Base-by-base conservation (phyloP, 202 grass and related monocot species). In the Zizania palustris region DNA sequence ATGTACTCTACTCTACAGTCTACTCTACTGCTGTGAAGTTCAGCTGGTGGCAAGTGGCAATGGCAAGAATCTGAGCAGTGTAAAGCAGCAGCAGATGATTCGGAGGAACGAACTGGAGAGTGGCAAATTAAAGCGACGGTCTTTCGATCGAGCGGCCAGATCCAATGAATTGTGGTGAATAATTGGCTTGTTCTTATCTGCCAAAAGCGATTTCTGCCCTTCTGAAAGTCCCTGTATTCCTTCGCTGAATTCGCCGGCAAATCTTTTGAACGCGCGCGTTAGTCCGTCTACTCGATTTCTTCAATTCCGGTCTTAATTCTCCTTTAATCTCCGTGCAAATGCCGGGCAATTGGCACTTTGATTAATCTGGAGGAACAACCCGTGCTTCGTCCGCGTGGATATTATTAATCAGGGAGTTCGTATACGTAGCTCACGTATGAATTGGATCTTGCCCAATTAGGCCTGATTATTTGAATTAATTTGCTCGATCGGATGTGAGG, bases 171-270 rank as follows among this genome's bases (percentile, higher is more conserved):
- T 75, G 22, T 65, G 58, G 19, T 38, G n/a, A n/a, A 56, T 85
- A 15, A 28, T 7, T 42, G 63, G 55, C 45, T 58, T 70, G 69
- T 42, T 79, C 63, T 73, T 44, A 85, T 88, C 76, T 76, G 72
- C 40, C 60, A 62, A 77, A 88, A 85, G 65, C 18, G 44, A 1
- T 11, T 59, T 11, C 81, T 81, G 42, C 71, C 72, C 20, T 55
- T 20, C n/a, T n/a, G 7, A 20, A 55, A 55, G 7, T n/a, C 9
- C 3, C 51, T 55, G n/a, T 7, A n/a, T 7, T 55, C 43, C 16
- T 18, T 53, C 28, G 33, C 11, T 11, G 45, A 46, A 48, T 49
- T 69, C 7, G 21, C 14, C 22, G 7, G 12, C 11, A 48, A 35
- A 56, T 9, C 13, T 68, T 33, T 33, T 33, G 3, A 46, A 67